Evolutionary conservation across 1,284 basidiomycete species (phyloP).

Genomic region (Sporisorium sorghi): DNA sequence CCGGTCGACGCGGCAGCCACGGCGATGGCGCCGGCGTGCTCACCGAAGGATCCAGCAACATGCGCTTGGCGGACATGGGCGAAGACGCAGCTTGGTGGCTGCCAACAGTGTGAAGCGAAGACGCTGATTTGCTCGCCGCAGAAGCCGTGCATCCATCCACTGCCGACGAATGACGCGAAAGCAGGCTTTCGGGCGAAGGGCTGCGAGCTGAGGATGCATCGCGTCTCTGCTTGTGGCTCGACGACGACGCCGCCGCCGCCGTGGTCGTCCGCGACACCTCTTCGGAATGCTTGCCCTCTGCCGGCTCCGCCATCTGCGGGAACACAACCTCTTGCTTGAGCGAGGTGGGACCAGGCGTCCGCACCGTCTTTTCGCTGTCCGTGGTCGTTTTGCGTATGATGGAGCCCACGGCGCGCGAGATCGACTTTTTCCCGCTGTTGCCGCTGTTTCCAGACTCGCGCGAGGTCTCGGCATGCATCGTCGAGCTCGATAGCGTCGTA

Average conservation of each 20-base stretch:
- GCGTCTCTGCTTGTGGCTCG: background rate
- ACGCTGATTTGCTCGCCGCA: slow-evolving; percentile 35
- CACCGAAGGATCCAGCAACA: slow-evolving; percentile 49
- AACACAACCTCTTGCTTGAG: slow-evolving; percentile 26
- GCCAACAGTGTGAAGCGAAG: slow-evolving; percentile 27
- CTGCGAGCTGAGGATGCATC: slow-evolving; percentile 10
- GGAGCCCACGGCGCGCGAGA: slow-evolving; percentile 43
- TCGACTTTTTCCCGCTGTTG: slow-evolving; percentile 29
- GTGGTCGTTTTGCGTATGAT: slow-evolving; percentile 45
- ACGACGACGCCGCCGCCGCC: background rate
- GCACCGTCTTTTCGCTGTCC: slow-evolving; percentile 47
- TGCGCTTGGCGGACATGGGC: slow-evolving; percentile 31
- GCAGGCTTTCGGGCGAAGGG: slow-evolving; percentile 35
- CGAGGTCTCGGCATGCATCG: slow-evolving; percentile 25
- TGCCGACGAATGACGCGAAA: slow-evolving; percentile 37
- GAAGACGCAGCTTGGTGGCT: slow-evolving; percentile 23
- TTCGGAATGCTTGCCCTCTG: slow-evolving; percentile 7
- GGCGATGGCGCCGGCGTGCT: slow-evolving; percentile 62
- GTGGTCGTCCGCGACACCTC: background rate
- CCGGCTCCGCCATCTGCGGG: slow-evolving; percentile 12
- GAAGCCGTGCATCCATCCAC: slow-evolving; percentile 36
- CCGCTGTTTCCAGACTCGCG: slow-evolving; percentile 30
- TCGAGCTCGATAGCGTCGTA: slow-evolving; percentile 12
- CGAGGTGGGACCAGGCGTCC: slow-evolving; percentile 6
- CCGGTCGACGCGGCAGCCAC: slow-evolving; percentile 62